Evolutionary conservation across 225 moss, liverwort and hornwort genomes (phyloP).

Genomic region (Asterella californica): DNA sequence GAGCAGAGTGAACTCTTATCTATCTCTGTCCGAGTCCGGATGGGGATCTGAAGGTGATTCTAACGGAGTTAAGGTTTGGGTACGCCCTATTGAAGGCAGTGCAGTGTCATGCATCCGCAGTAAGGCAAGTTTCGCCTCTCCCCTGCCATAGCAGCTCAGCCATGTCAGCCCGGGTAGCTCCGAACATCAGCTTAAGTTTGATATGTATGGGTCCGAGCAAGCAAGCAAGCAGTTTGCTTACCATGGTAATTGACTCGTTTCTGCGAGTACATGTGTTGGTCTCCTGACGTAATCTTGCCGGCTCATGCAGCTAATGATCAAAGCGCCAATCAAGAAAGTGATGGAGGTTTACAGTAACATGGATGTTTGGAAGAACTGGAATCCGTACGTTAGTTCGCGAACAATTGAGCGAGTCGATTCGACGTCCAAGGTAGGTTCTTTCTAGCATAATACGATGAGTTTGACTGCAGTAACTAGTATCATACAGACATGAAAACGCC

Average conservation of each 20-base stretch:
- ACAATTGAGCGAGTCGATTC: slow-evolving; percentile 39
- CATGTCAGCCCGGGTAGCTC: neutral
- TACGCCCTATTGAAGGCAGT: slow-evolving; percentile 35
- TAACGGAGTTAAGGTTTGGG: slow-evolving; percentile 41
- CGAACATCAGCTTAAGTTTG: neutral
- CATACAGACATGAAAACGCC: no score
- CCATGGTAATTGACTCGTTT: neutral
- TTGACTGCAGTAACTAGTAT: neutral
- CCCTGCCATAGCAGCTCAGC: neutral
- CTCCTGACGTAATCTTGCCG: neutral
- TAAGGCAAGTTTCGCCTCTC: slow-evolving; percentile 25
- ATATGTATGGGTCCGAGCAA: neutral
- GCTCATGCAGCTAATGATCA: slow-evolving; percentile 38
- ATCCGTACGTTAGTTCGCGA: slow-evolving; percentile 46
- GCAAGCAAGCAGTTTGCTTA: neutral
- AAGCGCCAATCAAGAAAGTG: slow-evolving; percentile 46
- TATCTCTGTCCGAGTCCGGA: slow-evolving; percentile 22
- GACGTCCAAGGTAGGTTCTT: slow-evolving; percentile 39
- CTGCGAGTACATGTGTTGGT: neutral
- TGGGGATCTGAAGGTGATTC: slow-evolving; percentile 33
- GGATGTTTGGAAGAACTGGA: slow-evolving; percentile 50
- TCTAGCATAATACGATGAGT: neutral
- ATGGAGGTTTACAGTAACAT: slow-evolving; percentile 51
- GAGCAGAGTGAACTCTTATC: slow-evolving; percentile 27
- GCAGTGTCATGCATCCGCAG: slow-evolving; percentile 42